These are phyloP conservation scores for Macrolepiota dolichaula DNA, from an alignment of 768 basidiomycete genomes.

Conservation along the genomic window DNA sequence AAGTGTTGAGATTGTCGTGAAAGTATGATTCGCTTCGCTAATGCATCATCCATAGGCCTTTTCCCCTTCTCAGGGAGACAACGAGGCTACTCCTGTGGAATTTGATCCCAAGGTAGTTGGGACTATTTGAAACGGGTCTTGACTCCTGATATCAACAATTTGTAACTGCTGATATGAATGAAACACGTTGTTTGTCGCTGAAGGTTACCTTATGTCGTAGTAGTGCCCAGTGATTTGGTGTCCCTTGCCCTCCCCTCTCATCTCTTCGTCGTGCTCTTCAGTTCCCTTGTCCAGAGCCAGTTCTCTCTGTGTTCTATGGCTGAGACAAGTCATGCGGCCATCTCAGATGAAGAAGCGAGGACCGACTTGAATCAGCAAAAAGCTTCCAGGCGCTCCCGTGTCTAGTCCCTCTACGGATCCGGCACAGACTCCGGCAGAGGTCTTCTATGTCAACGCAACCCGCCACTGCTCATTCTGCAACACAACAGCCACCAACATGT, in stretches of 20 bases:
- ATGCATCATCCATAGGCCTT: not conserved
- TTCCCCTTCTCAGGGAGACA: not conserved
- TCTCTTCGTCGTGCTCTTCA: not conserved
- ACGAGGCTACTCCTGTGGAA: not conserved
- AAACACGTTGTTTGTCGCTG: too few species aligned
- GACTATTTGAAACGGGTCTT: too few species aligned
- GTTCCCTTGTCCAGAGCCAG: constrained; percentile 7
- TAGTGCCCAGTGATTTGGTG: too few species aligned
- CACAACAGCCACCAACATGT: not conserved
- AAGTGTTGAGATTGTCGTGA: not conserved
- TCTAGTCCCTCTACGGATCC: not conserved
- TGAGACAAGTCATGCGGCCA: not conserved
- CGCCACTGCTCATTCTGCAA: not conserved
- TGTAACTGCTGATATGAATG: too few species aligned
- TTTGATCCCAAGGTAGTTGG: too few species aligned
- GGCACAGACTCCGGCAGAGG: not conserved
- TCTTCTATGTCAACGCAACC: not conserved
- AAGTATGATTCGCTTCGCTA: not conserved
- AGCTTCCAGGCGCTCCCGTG: not conserved
- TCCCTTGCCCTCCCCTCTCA: not conserved
- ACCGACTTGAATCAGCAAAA: not conserved
- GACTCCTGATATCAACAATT: too few species aligned
- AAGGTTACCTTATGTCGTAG: too few species aligned
- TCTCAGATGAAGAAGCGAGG: not conserved
- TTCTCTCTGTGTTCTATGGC: not conserved